Conservation (phyloP, 495 filamentous ascomycete genomes). For the Massariosphaeria phaeospora region DNA sequence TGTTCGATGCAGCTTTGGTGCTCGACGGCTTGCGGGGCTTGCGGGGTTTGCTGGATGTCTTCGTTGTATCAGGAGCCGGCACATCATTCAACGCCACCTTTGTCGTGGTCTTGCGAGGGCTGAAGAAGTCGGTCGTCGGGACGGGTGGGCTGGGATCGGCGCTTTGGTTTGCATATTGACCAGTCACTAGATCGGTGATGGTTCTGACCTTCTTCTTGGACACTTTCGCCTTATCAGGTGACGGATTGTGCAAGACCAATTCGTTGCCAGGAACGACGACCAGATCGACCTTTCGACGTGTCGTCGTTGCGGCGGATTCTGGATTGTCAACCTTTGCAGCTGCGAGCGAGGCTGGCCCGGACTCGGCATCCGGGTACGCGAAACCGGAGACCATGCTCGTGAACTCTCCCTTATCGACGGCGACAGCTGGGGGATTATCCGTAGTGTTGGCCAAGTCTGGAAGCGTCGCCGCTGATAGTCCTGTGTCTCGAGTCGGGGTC, state of each 20-base stretch:
- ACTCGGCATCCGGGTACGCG: slow-evolving; percentile 7
- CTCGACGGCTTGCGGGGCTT: slow-evolving; percentile 21
- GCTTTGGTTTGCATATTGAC: slow-evolving; percentile 54
- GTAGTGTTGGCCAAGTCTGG: slow-evolving; percentile 1
- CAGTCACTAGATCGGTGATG: slow-evolving; percentile 78
- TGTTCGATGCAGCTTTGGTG: slow-evolving; percentile 13
- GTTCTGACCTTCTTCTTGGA: slow-evolving; percentile 73
- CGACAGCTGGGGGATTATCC: neutral
- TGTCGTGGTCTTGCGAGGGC: slow-evolving; percentile 1
- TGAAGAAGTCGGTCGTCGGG: slow-evolving; percentile 31
- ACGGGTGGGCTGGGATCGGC: slow-evolving; percentile 16
- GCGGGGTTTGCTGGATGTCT: slow-evolving; percentile 22
- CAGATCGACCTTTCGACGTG: neutral
- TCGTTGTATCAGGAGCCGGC: neutral
- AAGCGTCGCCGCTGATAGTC: slow-evolving; percentile 15
- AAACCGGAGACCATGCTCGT: slow-evolving; percentile 17
- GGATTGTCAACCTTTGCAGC: too few relatives aligned
- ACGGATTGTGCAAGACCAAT: slow-evolving; percentile 7
- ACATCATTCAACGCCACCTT: slow-evolving; percentile 17
- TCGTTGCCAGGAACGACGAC: slow-evolving; percentile 23
- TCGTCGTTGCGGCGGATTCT: neutral
- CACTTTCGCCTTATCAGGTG: slow-evolving; percentile 50
- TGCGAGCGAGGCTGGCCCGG: too few relatives aligned
- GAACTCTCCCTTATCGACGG: neutral
- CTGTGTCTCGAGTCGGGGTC: slow-evolving; percentile 49